A percentile compares a stretch with the other conserved stretches of the same genome.
phyloP scores from a whole-genome alignment of 2,329 filamentous ascomycete genomes.

The Aspergillus niger region DNA sequence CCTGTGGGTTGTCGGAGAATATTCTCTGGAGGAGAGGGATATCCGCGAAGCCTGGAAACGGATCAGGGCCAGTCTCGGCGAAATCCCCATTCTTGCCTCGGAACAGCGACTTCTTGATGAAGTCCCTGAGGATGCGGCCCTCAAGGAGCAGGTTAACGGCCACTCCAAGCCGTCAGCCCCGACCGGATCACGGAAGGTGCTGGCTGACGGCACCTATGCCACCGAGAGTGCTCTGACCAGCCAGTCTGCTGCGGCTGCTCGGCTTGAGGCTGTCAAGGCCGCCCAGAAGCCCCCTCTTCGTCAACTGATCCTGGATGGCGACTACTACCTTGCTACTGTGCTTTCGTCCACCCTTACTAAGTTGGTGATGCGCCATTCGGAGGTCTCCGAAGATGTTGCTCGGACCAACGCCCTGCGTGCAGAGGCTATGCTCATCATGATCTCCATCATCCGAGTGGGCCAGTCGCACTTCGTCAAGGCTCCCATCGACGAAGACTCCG shows the following conservation, averaged over 20 bases:
- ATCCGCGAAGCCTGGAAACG: slow-evolving; percentile 97
- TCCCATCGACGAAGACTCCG: slow-evolving; percentile 94
- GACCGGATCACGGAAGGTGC: slow-evolving; percentile 83
- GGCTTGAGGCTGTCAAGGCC: slow-evolving; percentile 92
- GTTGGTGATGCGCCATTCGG: slow-evolving; percentile 94
- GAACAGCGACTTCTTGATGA: slow-evolving; percentile 91
- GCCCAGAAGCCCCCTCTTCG: slow-evolving; percentile 94
- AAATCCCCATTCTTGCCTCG: slow-evolving; percentile 94
- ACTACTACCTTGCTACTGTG: slow-evolving; percentile 94
- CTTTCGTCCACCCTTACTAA: slow-evolving; percentile 96
- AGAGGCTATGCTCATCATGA: slow-evolving; percentile 99
- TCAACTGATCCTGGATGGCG: slow-evolving; percentile 92
- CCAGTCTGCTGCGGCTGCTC: slow-evolving; percentile 83
- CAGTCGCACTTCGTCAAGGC: slow-evolving; percentile 99
- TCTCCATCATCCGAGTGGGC: slow-evolving; percentile 94
- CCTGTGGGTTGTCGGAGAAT: slow-evolving; percentile 97
- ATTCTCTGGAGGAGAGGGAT: slow-evolving; percentile 88
- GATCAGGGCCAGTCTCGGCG: slow-evolving; percentile 88
- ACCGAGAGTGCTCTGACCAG: slow-evolving; percentile 96
- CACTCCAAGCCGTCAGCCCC: slow-evolving; percentile 74
- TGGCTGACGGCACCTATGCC: slow-evolving; percentile 95
- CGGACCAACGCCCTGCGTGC: slow-evolving; percentile 92
- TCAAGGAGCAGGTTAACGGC: slow-evolving; percentile 73
- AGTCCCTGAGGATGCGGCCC: slow-evolving; percentile 68
- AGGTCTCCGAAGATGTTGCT: slow-evolving; percentile 81